Evolutionary conservation across 768 basidiomycete species (phyloP).

Genomic region (Sarcomyxa edulis): DNA sequence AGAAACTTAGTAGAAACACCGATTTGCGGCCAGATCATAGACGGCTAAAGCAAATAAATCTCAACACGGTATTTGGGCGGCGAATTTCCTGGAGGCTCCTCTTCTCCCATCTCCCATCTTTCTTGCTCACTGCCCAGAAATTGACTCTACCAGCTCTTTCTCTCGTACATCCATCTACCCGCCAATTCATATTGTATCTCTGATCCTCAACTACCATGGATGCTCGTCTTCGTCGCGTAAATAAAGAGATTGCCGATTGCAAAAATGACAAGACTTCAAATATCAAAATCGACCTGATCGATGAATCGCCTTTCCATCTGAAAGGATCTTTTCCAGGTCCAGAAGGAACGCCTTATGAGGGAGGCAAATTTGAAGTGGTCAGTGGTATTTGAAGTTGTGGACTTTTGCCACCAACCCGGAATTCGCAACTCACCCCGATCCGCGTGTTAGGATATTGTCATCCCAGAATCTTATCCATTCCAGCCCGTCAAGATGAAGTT

Average conservation of each 20-base stretch:
- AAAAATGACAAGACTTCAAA: slow-evolving; percentile 91
- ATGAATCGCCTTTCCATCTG: slow-evolving; percentile 88
- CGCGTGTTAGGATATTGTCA: slow-evolving; percentile 72
- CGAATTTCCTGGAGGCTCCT: too few relatives aligned
- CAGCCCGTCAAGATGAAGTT: slow-evolving; percentile 99
- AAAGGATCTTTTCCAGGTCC: slow-evolving; percentile 90
- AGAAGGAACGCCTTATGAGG: slow-evolving; percentile 89
- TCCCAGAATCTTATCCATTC: slow-evolving; percentile 89
- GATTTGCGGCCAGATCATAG: too few relatives aligned
- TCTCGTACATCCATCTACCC: too few relatives aligned
- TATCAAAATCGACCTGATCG: slow-evolving; percentile 82
- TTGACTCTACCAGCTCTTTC: too few relatives aligned
- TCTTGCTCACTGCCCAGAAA: too few relatives aligned
- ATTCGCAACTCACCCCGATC: slow-evolving; percentile 5
- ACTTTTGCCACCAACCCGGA: background rate
- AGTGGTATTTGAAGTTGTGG: slow-evolving; percentile 26
- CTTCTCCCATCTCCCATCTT: too few relatives aligned
- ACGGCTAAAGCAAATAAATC: too few relatives aligned
- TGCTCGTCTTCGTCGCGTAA: slow-evolving; percentile 83
- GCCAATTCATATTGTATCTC: too few relatives aligned
- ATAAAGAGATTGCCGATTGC: slow-evolving; percentile 94
- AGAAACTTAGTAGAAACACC: too few relatives aligned
- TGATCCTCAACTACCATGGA: slow-evolving; percentile 67
- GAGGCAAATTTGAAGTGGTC: slow-evolving; percentile 88
- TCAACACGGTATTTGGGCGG: too few relatives aligned